A percentile compares a stretch with the other conserved stretches of the same genome.
Evolutionary conservation across 768 basidiomycete genomes (phyloP).

Genomic region (Podaxis carcinomalis): DNA sequence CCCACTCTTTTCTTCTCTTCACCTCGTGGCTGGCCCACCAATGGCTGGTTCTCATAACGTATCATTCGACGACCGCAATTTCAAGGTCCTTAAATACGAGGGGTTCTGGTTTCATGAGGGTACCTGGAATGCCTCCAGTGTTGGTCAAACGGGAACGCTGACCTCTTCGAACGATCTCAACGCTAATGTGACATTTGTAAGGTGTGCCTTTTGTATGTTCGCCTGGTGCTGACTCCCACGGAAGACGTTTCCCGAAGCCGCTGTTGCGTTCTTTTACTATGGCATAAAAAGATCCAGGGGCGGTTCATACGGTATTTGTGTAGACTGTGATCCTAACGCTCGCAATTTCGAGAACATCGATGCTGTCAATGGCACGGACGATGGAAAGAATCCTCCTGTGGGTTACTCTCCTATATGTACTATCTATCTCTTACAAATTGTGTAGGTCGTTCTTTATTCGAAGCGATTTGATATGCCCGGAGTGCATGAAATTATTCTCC

Average conservation of each 20-base stretch:
- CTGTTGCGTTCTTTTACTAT: slow-evolving; percentile 25
- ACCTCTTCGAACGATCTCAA: slow-evolving; percentile 19
- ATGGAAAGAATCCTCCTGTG: slow-evolving; percentile 27
- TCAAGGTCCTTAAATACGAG: slow-evolving; percentile 17
- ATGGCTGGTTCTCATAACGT: slow-evolving; percentile 14
- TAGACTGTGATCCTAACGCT: slow-evolving; percentile 28
- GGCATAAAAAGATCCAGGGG: slow-evolving; percentile 24
- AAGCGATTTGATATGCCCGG: slow-evolving; percentile 17
- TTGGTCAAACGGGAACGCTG: slow-evolving; percentile 24
- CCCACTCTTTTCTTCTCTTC: background rate
- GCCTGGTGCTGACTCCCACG: slow-evolving; percentile 9
- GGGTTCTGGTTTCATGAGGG: slow-evolving; percentile 20
- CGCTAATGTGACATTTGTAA: slow-evolving; percentile 27
- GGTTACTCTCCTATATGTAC: background rate
- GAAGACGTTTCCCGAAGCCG: slow-evolving; percentile 15
- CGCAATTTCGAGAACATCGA: slow-evolving; percentile 22
- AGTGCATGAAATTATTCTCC: slow-evolving; percentile 24
- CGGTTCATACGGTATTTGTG: slow-evolving; percentile 25
- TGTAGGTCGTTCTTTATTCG: slow-evolving; percentile 21
- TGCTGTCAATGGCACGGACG: slow-evolving; percentile 22
- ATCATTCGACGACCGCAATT: slow-evolving; percentile 23
- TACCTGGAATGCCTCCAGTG: slow-evolving; percentile 23
- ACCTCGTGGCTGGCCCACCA: background rate
- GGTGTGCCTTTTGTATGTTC: slow-evolving; percentile 9
- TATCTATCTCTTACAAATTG: background rate